phyloP scores from a whole-genome alignment of 768 basidiomycete species.

The Butyriboletus loyo region DNA sequence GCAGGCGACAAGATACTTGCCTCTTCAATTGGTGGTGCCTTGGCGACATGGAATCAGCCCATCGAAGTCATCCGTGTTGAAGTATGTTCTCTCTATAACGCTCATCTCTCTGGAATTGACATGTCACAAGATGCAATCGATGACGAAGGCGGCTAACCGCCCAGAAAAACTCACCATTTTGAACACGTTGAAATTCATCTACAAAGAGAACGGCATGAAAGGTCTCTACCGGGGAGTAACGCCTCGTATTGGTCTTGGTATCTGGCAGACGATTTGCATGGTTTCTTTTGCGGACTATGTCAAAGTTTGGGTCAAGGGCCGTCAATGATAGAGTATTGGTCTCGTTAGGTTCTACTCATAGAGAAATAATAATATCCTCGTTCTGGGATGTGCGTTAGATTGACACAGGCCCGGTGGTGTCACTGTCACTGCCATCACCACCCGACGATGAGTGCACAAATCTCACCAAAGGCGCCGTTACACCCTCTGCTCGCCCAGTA shows the following conservation, averaged over 20 bases:
- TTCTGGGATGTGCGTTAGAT: conserved; percentile 7
- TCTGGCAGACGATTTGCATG: conserved; percentile 99
- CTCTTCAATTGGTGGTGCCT: conserved; percentile 87
- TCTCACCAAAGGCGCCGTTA: conserved; percentile 19
- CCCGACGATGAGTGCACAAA: conserved; percentile 38
- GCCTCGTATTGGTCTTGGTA: conserved; percentile 91
- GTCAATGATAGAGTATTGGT: conserved; percentile 17
- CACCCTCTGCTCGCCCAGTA: conserved; percentile 65
- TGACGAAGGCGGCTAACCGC: conserved; percentile 83
- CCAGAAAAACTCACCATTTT: conserved; percentile 90
- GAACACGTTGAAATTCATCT: conserved; percentile 91
- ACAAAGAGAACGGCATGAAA: conserved; percentile 93
- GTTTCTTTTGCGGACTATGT: conserved; percentile 97
- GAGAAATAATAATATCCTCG: conserved; percentile 24
- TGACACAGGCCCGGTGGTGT: neutral
- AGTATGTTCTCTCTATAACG: conserved; percentile 39
- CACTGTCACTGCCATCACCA: neutral
- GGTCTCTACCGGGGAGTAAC: conserved; percentile 97
- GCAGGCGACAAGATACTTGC: conserved; percentile 85
- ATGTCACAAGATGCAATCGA: conserved; percentile 88
- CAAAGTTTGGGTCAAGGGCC: conserved; percentile 71
- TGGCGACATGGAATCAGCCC: conserved; percentile 99
- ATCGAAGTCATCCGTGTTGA: conserved; percentile 97
- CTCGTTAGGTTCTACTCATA: conserved; percentile 13
- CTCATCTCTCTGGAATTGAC: conserved; percentile 1